A percentile compares a stretch with the other conserved stretches of the same genome.
phyloP scores from a whole-genome alignment of 192 early-diverging fungal species.

The Dissophora globulifera region DNA sequence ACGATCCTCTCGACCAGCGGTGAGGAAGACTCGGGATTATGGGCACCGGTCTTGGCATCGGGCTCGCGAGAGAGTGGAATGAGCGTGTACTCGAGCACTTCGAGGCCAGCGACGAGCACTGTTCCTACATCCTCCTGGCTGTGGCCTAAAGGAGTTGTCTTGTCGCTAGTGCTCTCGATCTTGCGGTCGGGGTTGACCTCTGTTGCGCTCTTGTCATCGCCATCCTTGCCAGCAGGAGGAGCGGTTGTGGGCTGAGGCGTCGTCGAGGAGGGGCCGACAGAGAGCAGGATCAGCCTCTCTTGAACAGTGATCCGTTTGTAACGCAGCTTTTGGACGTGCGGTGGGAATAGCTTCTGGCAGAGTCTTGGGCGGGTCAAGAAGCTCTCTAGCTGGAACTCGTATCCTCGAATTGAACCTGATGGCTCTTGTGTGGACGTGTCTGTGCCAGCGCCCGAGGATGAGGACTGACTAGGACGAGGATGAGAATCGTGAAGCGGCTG shows the following conservation, averaged over 20 bases:
- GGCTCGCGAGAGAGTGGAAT: neutral
- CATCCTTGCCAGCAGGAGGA: too few species aligned
- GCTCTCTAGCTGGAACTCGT: conserved; percentile 29
- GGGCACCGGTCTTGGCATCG: neutral
- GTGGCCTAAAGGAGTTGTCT: too few species aligned
- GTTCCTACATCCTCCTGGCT: neutral
- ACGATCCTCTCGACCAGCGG: conserved; percentile 14
- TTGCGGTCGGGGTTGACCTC: too few species aligned
- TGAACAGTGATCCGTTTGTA: conserved; percentile 22
- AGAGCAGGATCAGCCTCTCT: conserved; percentile 30
- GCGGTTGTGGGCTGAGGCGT: too few species aligned
- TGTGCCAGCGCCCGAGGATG: neutral
- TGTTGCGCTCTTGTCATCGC: too few species aligned
- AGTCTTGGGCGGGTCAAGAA: conserved; percentile 18
- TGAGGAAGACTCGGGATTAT: neutral
- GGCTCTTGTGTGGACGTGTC: neutral
- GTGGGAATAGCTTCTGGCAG: conserved; percentile 18
- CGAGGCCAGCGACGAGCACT: conserved; percentile 32
- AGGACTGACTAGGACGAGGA: too few species aligned
- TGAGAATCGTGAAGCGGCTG: too few species aligned
- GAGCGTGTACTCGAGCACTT: conserved; percentile 38
- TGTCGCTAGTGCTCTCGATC: too few species aligned
- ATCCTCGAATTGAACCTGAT: neutral
- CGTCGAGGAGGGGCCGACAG: neutral
- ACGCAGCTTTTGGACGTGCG: conserved; percentile 12